phyloP scores from a whole-genome alignment of 495 filamentous ascomycete genomes.

The Mycothermus thermophilus region DNA sequence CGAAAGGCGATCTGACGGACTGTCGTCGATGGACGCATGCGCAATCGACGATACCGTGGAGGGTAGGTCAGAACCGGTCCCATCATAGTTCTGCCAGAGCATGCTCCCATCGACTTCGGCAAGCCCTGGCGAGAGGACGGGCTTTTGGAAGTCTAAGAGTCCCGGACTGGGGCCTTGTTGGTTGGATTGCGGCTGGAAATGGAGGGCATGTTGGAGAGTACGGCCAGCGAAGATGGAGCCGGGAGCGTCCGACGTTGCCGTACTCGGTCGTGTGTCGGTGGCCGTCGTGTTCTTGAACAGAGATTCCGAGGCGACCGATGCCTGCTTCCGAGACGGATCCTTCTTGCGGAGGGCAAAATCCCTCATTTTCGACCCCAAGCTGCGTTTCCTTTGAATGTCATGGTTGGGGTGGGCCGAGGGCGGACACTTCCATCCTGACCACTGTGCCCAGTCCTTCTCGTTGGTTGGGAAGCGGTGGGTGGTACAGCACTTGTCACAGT shows the following conservation, averaged over 20 bases:
- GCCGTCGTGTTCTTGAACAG: slow-evolving; percentile 6
- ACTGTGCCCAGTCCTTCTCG: slow-evolving; percentile 25
- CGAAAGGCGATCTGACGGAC: slow-evolving; percentile 9
- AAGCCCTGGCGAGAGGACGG: slow-evolving; percentile 1
- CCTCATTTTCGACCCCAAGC: slow-evolving; percentile 21
- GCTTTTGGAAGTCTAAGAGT: slow-evolving; percentile 9
- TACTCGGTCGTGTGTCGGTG: slow-evolving; percentile 9
- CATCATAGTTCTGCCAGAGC: slow-evolving; percentile 12
- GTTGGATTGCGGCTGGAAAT: slow-evolving; percentile 3
- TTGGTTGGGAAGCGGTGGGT: slow-evolving; percentile 21
- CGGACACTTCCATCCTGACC: slow-evolving; percentile 17
- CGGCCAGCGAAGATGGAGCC: slow-evolving; percentile 6
- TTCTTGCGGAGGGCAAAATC: slow-evolving; percentile 16
- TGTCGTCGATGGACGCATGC: slow-evolving; percentile 10
- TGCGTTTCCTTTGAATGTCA: slow-evolving; percentile 17
- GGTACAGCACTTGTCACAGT: slow-evolving; percentile 21
- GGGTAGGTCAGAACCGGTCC: slow-evolving; percentile 9
- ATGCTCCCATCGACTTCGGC: slow-evolving; percentile 11
- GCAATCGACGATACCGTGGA: slow-evolving; percentile 15
- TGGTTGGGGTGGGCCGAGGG: background rate
- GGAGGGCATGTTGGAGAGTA: slow-evolving; percentile 1
- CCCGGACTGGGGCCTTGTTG: background rate
- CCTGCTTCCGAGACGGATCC: slow-evolving; percentile 10
- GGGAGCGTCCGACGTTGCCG: slow-evolving; percentile 9
- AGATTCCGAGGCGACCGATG: slow-evolving; percentile 2